Percentiles rank a stretch among this genome's conserved stretches.
phyloP scores from a whole-genome alignment of 371 early-diverging fungal genomes.

The Mortierella sp. region DNA sequence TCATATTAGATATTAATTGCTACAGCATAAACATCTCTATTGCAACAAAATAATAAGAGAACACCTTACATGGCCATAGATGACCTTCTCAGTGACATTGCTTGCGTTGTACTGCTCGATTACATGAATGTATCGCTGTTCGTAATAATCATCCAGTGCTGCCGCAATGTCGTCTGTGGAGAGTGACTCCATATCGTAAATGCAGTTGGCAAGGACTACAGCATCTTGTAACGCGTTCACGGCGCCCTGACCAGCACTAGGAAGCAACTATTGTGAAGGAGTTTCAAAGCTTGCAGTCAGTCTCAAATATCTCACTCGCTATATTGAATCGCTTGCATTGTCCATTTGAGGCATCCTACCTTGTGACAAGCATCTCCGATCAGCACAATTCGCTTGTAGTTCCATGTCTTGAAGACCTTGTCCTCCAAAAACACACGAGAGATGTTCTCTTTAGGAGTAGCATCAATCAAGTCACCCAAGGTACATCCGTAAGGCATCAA shows the following conservation, averaged over 20 bases:
- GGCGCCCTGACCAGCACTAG: conserved; percentile 18
- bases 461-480: conserved; percentile 21
- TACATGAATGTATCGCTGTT: conserved; percentile 16
- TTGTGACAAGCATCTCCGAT: conserved; percentile 36
- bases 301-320: background rate
- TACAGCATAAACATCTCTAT: background rate
- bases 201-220: conserved; percentile 23
- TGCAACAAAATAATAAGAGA: background rate
- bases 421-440: conserved; percentile 34
- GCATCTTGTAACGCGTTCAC: conserved; percentile 35
- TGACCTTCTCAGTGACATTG: background rate
- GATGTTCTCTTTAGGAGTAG: conserved; percentile 18
- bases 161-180: background rate
- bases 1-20: no score
- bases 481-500: conserved; percentile 7
- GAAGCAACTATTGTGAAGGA: background rate
- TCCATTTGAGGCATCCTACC: background rate
- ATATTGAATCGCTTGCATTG: background rate
- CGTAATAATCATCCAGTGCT: background rate
- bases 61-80: conserved; percentile 1
- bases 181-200: conserved; percentile 14
- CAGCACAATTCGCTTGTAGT: conserved; percentile 18
- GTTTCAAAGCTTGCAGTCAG: background rate
- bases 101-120: conserved; percentile 9
- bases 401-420: conserved; percentile 28